Evolutionary conservation across 495 filamentous ascomycete species (phyloP), one percentile per base, ranked within the genome.

Genomic region (Neurospora sp.): DNA sequence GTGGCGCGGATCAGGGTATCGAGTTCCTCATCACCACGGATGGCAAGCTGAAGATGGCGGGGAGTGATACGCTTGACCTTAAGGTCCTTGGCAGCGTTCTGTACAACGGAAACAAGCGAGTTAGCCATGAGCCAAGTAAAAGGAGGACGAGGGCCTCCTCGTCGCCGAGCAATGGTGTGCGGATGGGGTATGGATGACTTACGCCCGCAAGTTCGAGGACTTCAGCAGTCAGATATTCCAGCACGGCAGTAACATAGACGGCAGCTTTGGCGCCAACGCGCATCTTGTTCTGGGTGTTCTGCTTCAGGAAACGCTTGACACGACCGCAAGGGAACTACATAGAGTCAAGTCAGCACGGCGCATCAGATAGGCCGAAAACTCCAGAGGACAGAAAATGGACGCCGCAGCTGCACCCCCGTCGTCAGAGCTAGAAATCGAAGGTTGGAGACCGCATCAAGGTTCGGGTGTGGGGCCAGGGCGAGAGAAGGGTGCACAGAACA

Each of bases 51-150:
- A 75, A 99, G 85, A 83, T 99, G 96, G 80, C 96, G 96, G 40
- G 96, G 96, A 4, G 96, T 99, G 85, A 99, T 99, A 84, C 96
- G 96, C 91, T 98, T 99, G 85, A 98, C 96, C 84, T 99, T 99
- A 77, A 98, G 91, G 83, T 99, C 96, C 87, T 98, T 98, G 81
- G 96, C 96, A 41, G 96, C 96, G 81, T 99, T 99, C 87, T 89
- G 75, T 61, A 68, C 66, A 76, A 69, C 61, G 20, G 39, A 3
- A 59, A 14, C n/a, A 71, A 7, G 37, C 31, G 20, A 53, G 66
- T 70, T 69, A 76, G 70, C 39, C 12, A 53, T 38, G 35, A 40
- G 11, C 3, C 10, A 1, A 44, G 40, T 40, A 41, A 11, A 27
- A 74, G 73, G 69, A 77, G 66, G 40, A 70, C 40, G 39, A 31